phyloP scores from a whole-genome alignment of 768 basidiomycete species.

The Kwoniella newhampshirensis region DNA sequence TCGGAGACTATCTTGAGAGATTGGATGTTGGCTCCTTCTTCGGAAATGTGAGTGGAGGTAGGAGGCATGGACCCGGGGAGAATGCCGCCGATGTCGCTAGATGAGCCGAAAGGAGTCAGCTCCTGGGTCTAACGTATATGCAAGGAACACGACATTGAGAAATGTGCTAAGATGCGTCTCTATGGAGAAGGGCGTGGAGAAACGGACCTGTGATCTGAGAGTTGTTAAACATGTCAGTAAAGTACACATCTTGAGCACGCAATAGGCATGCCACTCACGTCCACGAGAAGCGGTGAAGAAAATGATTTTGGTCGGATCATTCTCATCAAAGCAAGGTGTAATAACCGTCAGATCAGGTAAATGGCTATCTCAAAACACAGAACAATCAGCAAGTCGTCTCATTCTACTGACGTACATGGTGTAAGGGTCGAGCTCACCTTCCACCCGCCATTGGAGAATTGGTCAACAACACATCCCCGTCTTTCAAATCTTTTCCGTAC shows the following conservation, averaged over 20 bases:
- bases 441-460: conserved; percentile 52
- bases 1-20: conserved; percentile 87
- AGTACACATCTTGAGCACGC: no score
- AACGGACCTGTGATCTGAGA: no score
- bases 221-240: no score
- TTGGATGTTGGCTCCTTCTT: conserved; percentile 89
- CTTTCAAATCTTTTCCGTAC: conserved; percentile 56
- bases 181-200: no score
- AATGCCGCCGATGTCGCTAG: conserved; percentile 71
- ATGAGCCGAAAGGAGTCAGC: conserved; percentile 41
- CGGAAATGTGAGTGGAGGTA: conserved; percentile 85
- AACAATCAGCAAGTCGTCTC: conserved; percentile 3
- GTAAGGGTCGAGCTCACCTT: conserved; percentile 8
- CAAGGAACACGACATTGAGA: no score
- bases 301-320: conserved; percentile 58
- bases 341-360: conserved; percentile 90
- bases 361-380: no score
- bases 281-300: conserved; percentile 70
- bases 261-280: conserved; percentile 3
- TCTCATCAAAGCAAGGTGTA: conserved; percentile 76
- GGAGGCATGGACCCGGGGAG: conserved; percentile 93
- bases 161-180: no score
- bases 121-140: no score
- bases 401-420: not conserved
- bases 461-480: conserved; percentile 90